Evolutionary conservation across 805 yeast species (phyloP), one percentile per base, ranked within the genome.

Genomic region (Teunomyces gatunensis): DNA sequence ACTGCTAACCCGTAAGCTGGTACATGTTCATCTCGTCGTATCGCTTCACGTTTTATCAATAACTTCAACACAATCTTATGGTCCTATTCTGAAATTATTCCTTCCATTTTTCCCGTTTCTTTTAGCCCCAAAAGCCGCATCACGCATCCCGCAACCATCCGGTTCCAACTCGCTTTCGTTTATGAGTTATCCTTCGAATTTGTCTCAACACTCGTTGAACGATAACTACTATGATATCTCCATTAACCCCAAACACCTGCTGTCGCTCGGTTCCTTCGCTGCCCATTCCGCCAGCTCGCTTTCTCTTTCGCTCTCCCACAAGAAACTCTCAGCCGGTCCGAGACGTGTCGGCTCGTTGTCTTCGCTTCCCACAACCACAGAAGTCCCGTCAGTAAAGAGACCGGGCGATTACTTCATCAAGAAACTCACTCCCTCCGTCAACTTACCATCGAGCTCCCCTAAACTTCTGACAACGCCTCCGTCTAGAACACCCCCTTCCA

Each of bases 371-470:
- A 54, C 55, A 4, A 49, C 56, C 17, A 53, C 45, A 33, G 63
- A 59, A 9, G 39, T 46, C 15, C 17, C 45, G 13, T 54, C 30
- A 9, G 23, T 28, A n/a, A 69, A 68, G 50, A 54, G 77, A 23
- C 77, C 77, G 3, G 68, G 75, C 27, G 76, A 72, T 47, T 70
- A 68, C 55, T 72, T 61, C 48, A 60, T 69, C 33, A 63, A 61
- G 47, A 67, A 65, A 47, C 48, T 70, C 39, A 59, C 59, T 39
- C 56, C 52, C 44, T 45, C 60, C 6, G 18, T 55, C 5, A 57
- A 55, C 47, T 50, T 62, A 47, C 3, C 46, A 4, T 51, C 15
- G 46, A 5, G n/a, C 21, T 50, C 28, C 20, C 39, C 29, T 44
- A 47, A 23, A 29, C 23, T 20, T 39, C 46, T 4, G 44, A 18